Percentiles rank a stretch among this genome's conserved stretches.
phyloP scores from a whole-genome alignment of 1,139 yeast genomes.

The Kodamaea fungicola region DNA sequence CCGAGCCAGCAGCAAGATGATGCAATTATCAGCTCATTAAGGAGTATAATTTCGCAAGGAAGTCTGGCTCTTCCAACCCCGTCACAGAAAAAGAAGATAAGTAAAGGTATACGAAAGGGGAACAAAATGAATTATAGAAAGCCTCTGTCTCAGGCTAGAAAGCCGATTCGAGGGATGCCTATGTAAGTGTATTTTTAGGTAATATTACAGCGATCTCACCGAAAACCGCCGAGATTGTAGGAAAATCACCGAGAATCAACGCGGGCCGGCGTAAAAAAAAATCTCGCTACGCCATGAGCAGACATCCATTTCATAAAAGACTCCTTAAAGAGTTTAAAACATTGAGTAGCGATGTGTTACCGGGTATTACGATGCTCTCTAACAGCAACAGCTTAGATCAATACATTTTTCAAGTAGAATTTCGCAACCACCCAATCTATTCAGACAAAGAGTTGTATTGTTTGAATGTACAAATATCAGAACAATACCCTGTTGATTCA shows the following conservation, averaged over 20 bases:
- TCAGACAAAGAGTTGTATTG: conserved; percentile 29
- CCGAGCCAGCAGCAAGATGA: conserved; percentile 10
- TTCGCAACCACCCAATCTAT: conserved; percentile 26
- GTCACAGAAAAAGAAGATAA: no score
- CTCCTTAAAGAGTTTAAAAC: conserved; percentile 40
- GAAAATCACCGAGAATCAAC: no score
- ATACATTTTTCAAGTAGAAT: conserved; percentile 22
- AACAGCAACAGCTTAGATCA: conserved; percentile 21
- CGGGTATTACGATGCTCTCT: conserved; percentile 27
- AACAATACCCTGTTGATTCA: conserved; percentile 59
- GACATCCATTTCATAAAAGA: conserved; percentile 33
- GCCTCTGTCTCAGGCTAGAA: conserved; percentile 2
- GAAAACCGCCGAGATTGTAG: no score
- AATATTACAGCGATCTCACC: no score
- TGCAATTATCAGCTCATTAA: not conserved
- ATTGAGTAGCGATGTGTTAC: conserved; percentile 17
- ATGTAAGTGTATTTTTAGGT: conserved; percentile 3
- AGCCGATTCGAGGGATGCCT: conserved; percentile 11
- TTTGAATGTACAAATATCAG: conserved; percentile 36
- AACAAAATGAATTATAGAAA: no score
- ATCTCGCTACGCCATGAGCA: conserved; percentile 4
- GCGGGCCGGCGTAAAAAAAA: not conserved
- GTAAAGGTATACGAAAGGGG: no score
- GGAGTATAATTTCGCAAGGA: no score
- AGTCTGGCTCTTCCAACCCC: no score